Percentiles rank a stretch among this genome's conserved stretches.
Conservation (phyloP, 441 rosid species). For the Populus hybrid region DNA sequence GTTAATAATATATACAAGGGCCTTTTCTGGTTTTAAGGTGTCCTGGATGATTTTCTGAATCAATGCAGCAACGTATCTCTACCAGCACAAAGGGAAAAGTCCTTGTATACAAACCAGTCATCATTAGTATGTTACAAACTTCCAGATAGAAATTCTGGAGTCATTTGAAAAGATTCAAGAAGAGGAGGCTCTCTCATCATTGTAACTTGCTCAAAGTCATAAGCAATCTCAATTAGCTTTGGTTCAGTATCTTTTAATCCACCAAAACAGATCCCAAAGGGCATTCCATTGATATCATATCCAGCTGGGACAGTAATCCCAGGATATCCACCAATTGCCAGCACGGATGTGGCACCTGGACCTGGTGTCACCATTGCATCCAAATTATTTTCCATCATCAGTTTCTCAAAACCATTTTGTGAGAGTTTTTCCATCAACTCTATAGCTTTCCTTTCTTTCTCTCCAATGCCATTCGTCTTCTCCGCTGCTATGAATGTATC, state of each 20-base stretch:
- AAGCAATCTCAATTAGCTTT: conserved; percentile 44
- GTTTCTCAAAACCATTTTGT: conserved; percentile 38
- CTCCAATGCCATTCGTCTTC: conserved; percentile 28
- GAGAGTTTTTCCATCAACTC: conserved; percentile 31
- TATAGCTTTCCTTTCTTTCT: conserved; percentile 25
- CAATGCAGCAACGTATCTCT: background rate
- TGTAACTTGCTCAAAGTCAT: conserved; percentile 46
- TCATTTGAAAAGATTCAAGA: background rate
- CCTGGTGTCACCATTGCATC: conserved; percentile 46
- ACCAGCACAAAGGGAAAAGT: background rate
- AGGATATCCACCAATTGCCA: conserved; percentile 45
- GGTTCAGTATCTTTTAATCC: conserved; percentile 46
- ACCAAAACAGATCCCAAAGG: conserved; percentile 46
- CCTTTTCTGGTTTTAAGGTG: background rate
- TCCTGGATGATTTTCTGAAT: background rate
- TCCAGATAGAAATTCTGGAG: background rate
- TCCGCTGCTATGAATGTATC: conserved; percentile 36
- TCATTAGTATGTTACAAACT: background rate
- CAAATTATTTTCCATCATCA: conserved; percentile 38
- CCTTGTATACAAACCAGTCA: background rate
- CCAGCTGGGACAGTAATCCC: conserved; percentile 48
- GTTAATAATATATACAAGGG: background rate
- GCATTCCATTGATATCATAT: conserved; percentile 37
- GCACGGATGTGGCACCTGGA: conserved; percentile 20
- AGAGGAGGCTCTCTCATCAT: conserved; percentile 4